phyloP scores from a whole-genome alignment of 768 basidiomycete species.

The Pleurotus sapidus region DNA sequence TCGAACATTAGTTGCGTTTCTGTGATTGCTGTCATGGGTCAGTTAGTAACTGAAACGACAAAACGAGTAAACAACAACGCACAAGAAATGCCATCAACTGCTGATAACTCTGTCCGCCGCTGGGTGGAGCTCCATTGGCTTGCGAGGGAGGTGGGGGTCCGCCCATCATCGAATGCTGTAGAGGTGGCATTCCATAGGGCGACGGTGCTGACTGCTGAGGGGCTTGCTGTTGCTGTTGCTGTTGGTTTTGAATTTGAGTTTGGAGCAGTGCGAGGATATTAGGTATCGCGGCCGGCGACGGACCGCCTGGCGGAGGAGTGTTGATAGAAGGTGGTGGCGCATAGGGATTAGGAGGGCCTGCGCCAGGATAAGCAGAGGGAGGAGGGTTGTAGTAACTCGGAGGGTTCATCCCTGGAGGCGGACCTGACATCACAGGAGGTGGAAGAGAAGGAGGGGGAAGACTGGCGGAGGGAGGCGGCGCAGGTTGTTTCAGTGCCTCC shows the following conservation, averaged over 20 bases:
- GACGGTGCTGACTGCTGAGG: slow-evolving; percentile 17
- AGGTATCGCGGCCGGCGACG: slow-evolving; percentile 29
- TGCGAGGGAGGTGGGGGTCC: slow-evolving; percentile 36
- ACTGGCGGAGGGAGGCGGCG: slow-evolving; percentile 33
- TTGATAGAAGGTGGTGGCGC: slow-evolving; percentile 26
- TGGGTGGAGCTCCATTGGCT: slow-evolving; percentile 36
- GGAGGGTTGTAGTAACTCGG: slow-evolving; percentile 13
- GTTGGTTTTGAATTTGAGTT: slow-evolving; percentile 55
- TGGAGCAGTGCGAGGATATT: slow-evolving; percentile 66
- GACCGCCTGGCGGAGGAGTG: slow-evolving; percentile 27
- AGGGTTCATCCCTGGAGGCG: slow-evolving; percentile 27
- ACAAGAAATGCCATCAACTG: slow-evolving; percentile 73
- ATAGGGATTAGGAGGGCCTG: slow-evolving; percentile 25
- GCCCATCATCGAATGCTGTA: slow-evolving; percentile 42
- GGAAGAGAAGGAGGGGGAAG: slow-evolving; percentile 28
- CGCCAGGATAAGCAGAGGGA: slow-evolving; percentile 28
- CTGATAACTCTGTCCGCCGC: slow-evolving; percentile 42
- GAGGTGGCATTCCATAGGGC: slow-evolving; percentile 30
- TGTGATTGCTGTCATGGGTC: slow-evolving; percentile 29
- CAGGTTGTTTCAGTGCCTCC: slow-evolving; percentile 75
- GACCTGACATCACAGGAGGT: slow-evolving; percentile 39
- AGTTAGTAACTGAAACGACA: background rate
- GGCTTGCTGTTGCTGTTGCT: slow-evolving; percentile 32
- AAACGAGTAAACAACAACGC: slow-evolving; percentile 18
- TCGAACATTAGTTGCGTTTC: slow-evolving; percentile 4